Conservation (phyloP, 179 eudicot genomes). For the Amaranthus tricolor region DNA sequence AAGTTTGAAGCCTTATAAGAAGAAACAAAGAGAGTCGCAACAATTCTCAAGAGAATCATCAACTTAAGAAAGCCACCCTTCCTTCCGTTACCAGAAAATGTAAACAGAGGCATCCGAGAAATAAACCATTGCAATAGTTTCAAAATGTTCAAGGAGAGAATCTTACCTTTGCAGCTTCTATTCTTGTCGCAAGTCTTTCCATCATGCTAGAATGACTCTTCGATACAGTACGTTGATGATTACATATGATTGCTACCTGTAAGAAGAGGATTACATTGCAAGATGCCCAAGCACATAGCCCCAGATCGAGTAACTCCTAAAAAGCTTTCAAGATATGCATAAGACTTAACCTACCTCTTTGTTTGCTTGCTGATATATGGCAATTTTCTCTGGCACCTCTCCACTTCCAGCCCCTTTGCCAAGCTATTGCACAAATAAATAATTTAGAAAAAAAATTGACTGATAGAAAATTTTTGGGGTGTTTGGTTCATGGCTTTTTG, state of each 20-base stretch:
- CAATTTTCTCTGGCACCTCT: slow-evolving; percentile 69
- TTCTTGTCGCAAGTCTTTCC: slow-evolving; percentile 59
- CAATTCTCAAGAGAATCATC: background rate
- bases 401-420: slow-evolving; percentile 58
- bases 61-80: background rate
- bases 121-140: background rate
- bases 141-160: background rate
- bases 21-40: background rate
- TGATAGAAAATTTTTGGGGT: background rate
- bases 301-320: background rate
- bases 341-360: slow-evolving; percentile 62
- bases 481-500: no score
- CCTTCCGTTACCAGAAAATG: background rate
- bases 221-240: slow-evolving; percentile 96
- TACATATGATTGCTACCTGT: slow-evolving; percentile 96
- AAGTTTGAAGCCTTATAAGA: background rate
- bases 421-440: slow-evolving; percentile 45
- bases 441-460: background rate
- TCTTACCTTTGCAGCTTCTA: slow-evolving; percentile 77
- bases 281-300: slow-evolving; percentile 10
- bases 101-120: background rate
- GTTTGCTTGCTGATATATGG: slow-evolving; percentile 76
- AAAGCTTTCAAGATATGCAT: background rate
- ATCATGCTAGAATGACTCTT: slow-evolving; percentile 84
- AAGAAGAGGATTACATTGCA: slow-evolving; percentile 23